Evolutionary conservation across 495 filamentous ascomycete genomes (phyloP).

Genomic region (Aspergillus sparsus): DNA sequence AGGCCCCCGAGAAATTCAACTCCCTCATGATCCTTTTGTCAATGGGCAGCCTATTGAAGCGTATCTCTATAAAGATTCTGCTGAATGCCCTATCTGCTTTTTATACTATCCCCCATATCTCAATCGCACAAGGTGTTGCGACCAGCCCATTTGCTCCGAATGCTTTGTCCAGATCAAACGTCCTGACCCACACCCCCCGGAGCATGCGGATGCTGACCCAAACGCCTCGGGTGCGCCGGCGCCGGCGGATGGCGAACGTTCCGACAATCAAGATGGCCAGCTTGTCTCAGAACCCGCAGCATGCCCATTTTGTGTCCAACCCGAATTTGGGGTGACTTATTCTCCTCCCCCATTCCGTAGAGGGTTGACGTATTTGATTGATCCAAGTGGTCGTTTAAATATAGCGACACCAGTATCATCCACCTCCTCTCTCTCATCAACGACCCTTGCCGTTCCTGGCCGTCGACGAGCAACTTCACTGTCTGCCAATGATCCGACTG

Average conservation of each 20-base stretch:
- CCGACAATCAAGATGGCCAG: conserved; percentile 57
- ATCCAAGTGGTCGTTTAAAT: conserved; percentile 42
- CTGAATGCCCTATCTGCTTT: conserved; percentile 96
- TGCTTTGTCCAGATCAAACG: conserved; percentile 99
- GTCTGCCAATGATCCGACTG: conserved; percentile 73
- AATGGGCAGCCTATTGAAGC: conserved; percentile 91
- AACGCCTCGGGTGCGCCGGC: conserved; percentile 46
- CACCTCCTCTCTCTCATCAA: conserved; percentile 52
- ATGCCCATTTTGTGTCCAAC: conserved; percentile 93
- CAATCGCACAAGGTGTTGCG: conserved; percentile 95
- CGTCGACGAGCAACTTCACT: conserved; percentile 77
- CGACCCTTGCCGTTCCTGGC: conserved; percentile 35
- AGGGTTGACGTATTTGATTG: conserved; percentile 69
- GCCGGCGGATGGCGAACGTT: conserved; percentile 35
- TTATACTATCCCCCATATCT: conserved; percentile 93
- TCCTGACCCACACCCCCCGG: conserved; percentile 91
- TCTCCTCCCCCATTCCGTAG: conserved; percentile 84
- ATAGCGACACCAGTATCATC: conserved; percentile 74
- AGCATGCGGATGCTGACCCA: conserved; percentile 65
- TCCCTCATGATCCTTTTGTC: conserved; percentile 82
- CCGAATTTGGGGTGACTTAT: conserved; percentile 94
- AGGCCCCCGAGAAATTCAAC: conserved; percentile 71
- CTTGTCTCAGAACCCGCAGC: conserved; percentile 89
- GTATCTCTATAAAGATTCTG: conserved; percentile 85
- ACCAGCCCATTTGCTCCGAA: conserved; percentile 96